Conservation (phyloP, 208 protist genomes). For the Wallacemonas sp. region DNA sequence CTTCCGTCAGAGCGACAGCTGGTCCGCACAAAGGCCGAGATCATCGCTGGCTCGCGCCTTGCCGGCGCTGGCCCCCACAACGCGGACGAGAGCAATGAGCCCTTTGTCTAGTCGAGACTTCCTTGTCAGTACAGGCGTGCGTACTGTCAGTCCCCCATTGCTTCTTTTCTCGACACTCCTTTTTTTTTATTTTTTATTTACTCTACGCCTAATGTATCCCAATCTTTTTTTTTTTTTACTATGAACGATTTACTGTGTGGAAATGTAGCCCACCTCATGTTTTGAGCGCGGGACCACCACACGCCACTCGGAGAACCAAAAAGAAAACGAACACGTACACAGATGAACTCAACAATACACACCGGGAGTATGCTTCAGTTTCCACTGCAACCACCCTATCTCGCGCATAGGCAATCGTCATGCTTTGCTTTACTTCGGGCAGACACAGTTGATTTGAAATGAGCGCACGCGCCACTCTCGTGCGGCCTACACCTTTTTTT, state of each 20-base stretch:
- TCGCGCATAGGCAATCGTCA: no score
- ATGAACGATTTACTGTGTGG: no score
- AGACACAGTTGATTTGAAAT: no score
- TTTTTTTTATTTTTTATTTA: slow-evolving; percentile 3
- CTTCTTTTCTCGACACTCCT: not conserved
- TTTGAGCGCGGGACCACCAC: not conserved
- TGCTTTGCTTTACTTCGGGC: no score
- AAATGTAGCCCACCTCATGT: not conserved
- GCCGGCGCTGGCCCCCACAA: not conserved
- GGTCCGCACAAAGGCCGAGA: slow-evolving; percentile 17
- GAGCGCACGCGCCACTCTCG: no score
- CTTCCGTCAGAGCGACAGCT: slow-evolving; percentile 30
- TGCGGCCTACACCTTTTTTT: no score
- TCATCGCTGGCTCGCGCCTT: slow-evolving; percentile 17
- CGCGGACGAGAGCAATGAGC: not conserved
- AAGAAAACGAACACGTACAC: not conserved
- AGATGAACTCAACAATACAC: not conserved
- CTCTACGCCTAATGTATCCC: not conserved
- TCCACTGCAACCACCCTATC: no score
- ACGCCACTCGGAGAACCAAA: no score
- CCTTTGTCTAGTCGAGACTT: not conserved
- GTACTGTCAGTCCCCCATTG: no score
- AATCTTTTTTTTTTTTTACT: slow-evolving; percentile 11
- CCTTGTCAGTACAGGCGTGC: no score
- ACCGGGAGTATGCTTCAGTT: no score